phyloP scores from a whole-genome alignment of 2,329 filamentous ascomycete species.

The Lachnellula arida region DNA sequence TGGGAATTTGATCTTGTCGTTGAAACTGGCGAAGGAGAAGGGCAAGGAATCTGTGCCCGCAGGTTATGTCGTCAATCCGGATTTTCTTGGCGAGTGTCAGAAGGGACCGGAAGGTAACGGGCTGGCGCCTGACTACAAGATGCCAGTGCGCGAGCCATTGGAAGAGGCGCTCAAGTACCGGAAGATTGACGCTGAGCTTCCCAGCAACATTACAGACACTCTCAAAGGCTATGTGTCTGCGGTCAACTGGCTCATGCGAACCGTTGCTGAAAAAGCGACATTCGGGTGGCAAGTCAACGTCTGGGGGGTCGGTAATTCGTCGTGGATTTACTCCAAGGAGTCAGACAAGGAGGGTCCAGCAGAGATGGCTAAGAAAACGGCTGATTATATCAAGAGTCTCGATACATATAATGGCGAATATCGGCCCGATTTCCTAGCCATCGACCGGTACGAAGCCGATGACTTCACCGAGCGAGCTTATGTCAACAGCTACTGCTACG shows the following conservation, averaged over 20 bases:
- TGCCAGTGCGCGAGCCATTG: not conserved
- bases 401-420: not conserved
- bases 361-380: not conserved
- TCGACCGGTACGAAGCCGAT: not conserved
- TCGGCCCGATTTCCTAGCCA: not conserved
- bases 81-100: not conserved
- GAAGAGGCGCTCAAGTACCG: not conserved
- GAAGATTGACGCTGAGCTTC: not conserved
- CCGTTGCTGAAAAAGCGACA: not conserved
- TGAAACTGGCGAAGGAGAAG: not conserved
- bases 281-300: not conserved
- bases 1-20: not conserved
- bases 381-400: not conserved
- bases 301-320: not conserved
- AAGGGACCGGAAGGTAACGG: not conserved
- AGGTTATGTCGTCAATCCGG: not conserved
- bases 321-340: not conserved
- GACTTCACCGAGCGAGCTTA: not conserved
- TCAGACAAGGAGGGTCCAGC: not conserved
- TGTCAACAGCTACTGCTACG: not conserved
- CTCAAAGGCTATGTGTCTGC: not conserved
- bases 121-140: not conserved
- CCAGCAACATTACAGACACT: not conserved
- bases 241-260: not conserved
- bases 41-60: not conserved